Percentiles rank a stretch among this genome's conserved stretches.
Conservation (phyloP, 1,284 basidiomycete genomes). For the Xerocomus tenax region DNA sequence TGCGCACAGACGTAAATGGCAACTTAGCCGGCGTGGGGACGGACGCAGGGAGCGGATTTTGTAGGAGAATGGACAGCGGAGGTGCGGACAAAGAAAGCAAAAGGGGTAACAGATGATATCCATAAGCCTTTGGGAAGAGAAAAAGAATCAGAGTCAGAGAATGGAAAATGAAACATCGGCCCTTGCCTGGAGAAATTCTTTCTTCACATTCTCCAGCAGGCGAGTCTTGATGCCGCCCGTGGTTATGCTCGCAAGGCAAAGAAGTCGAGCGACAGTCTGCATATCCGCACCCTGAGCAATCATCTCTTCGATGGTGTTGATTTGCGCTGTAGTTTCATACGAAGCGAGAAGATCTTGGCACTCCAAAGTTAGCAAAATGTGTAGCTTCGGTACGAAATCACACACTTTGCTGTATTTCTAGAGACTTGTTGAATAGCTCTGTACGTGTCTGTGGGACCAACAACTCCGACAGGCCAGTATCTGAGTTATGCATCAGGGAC, state of each 20-base stretch:
- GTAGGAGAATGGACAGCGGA: conserved; percentile 57
- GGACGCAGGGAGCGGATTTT: conserved; percentile 52
- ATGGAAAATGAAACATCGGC: conserved; percentile 4
- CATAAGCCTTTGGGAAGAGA: conserved; percentile 61
- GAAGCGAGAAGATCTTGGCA: conserved; percentile 79
- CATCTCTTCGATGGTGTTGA: conserved; percentile 77
- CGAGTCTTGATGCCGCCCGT: conserved; percentile 83
- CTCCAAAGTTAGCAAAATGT: conserved; percentile 9
- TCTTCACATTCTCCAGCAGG: conserved; percentile 78
- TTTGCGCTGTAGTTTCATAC: conserved; percentile 71
- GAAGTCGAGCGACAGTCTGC: conserved; percentile 67
- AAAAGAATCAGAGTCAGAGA: conserved; percentile 8
- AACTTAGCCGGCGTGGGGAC: conserved; percentile 45
- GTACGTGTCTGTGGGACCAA: conserved; percentile 77
- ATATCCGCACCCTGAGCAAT: conserved; percentile 78
- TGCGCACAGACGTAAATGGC: conserved; percentile 68
- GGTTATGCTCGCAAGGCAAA: conserved; percentile 82
- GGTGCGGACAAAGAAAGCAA: conserved; percentile 73
- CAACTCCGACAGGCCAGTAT: conserved; percentile 90
- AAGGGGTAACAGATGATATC: conserved; percentile 81
- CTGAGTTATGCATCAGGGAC: conserved; percentile 36
- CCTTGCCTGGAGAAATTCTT: conserved; percentile 80
- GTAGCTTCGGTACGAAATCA: conserved; percentile 4
- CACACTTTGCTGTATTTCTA: conserved; percentile 95
- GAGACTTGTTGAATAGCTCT: conserved; percentile 83